Base-by-base conservation (phyloP, 2,329 filamentous ascomycete species). In the Rhynchosporium graminicola region DNA sequence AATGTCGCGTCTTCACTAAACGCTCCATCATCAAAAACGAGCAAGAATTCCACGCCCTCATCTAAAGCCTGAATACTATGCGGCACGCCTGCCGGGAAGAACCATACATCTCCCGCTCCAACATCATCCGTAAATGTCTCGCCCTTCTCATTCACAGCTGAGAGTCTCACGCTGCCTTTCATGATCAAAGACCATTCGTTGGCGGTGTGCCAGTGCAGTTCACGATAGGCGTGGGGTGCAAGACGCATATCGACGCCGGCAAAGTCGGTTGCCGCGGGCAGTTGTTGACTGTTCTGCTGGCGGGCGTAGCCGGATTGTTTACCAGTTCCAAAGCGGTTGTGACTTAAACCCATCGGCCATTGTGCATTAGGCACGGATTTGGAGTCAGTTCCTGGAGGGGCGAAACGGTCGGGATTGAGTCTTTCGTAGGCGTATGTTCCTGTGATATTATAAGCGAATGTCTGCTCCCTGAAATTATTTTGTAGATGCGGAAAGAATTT, bases 121-220 rank as follows among this genome's bases (percentile, higher is more conserved):
- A 84, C 66, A 56, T 82, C 79, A 60, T 82, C 79, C 43, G 79
- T 73, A 55, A 81, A 80, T 8, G 74, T 79, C 51, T 77, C 72
- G 1, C 82, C 82, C 9, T 82, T 77, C 47, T 82, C 77, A 63
- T 85, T 79, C 47, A 86, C 76, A 0, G 83, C 79, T 6, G 78
- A 75, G 1, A 86, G 74, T 4, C 81, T 77, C 2, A 81, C 81
- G 46, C 77, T 79, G 0, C 83, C 83, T 62, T 83, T 83, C 15
- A 84, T 75, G 10, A 86, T 75, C 4, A 83, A 74, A 0, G 80
- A 76, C 81, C 81, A 84, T 67, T 84, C 77, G 54, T 75, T 79
- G 45, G 80, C 78, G 43, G 79, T 82, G 66, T 86, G 83, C 83
- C 83, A 89, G 67, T 89, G 86, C 28, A 88, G 75, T 71, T 88